Conservation (phyloP, 441 rosid genomes). For the Erodium texanum region DNA sequence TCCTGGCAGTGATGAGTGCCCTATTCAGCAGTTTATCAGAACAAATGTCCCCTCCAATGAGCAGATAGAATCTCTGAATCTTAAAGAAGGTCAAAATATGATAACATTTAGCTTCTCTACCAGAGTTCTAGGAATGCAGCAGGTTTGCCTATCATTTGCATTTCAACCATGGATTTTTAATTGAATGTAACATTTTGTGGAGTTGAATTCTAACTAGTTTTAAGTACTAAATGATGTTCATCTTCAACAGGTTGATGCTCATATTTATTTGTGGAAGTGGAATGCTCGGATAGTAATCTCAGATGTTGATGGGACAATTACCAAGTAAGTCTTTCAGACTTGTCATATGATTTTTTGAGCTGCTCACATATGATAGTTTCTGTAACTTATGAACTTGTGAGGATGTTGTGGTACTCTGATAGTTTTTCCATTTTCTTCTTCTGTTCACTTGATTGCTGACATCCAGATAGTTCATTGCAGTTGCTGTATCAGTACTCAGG, state of each 20-base stretch:
- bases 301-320: slow-evolving; percentile 92
- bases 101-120: slow-evolving; percentile 80
- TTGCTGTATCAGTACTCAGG: not conserved
- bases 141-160: slow-evolving; percentile 39
- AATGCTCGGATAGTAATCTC: slow-evolving; percentile 76
- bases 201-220: slow-evolving; percentile 6
- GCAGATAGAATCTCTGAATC: slow-evolving; percentile 74
- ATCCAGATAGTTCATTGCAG: not conserved
- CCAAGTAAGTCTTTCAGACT: slow-evolving; percentile 41
- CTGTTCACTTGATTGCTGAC: not conserved
- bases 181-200: not conserved
- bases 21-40: slow-evolving; percentile 51
- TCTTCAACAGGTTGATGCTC: slow-evolving; percentile 63
- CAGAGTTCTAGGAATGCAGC: slow-evolving; percentile 79
- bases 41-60: slow-evolving; percentile 75
- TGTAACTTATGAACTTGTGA: not conserved
- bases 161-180: slow-evolving; percentile 4
- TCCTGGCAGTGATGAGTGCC: slow-evolving; percentile 34
- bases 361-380: slow-evolving; percentile 3
- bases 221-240: slow-evolving; percentile 11
- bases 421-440: not conserved
- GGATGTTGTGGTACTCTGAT: not conserved
- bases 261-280: slow-evolving; percentile 89
- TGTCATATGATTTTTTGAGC: not conserved
- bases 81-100: slow-evolving; percentile 81